Evolutionary conservation across 2,329 filamentous ascomycete genomes (phyloP), one percentile per base, ranked within the genome.

Genomic region (Neofusicoccum ribis): DNA sequence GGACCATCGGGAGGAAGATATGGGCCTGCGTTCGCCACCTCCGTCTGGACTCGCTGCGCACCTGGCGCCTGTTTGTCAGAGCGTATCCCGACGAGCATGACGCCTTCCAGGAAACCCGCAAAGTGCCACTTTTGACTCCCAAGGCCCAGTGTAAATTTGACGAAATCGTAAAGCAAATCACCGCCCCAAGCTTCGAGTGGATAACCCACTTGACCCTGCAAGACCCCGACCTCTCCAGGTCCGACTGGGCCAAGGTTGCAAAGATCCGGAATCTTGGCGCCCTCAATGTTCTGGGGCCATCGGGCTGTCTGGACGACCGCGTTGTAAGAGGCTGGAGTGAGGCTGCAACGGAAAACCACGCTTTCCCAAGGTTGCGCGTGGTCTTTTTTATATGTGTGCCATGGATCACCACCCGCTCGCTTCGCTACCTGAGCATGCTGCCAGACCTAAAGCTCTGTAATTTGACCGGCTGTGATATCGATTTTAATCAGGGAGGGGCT

Each of bases 181-280:
- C 47, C 11, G 54, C 52, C 2, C 54, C 54, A 2, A 44, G 46
- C 3, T 60, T 65, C 14, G 63, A 65, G 14, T 65, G 63, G 63
- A 36, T 65, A 5, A 46, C 46, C 17, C 36, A 60, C 14, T 23
- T 65, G n/a, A 23, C 27, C 0, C 12, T 65, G 3, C 36, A 65
- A 23, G 63, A 65, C 20, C 34, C 15, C 12, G 23, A 12, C 3
- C 20, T 50, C 15, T 43, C 20, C 37, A 50, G 41, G 31, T 8
- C 47, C 6, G 54, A 65, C 7, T 61, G 52, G 52, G 37, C 23
- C 23, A 47, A 46, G 2, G 14, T 65, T 5, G 14, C 37, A 9
- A 27, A 61, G 7, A 23, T 65, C 23, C 37, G 23, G 12, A 65
- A 65, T 37, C 47, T 65, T 11, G 63, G 44, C 8, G 49, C 14